phyloP scores from a whole-genome alignment of 768 basidiomycete species.

The Termitomyces sp. region DNA sequence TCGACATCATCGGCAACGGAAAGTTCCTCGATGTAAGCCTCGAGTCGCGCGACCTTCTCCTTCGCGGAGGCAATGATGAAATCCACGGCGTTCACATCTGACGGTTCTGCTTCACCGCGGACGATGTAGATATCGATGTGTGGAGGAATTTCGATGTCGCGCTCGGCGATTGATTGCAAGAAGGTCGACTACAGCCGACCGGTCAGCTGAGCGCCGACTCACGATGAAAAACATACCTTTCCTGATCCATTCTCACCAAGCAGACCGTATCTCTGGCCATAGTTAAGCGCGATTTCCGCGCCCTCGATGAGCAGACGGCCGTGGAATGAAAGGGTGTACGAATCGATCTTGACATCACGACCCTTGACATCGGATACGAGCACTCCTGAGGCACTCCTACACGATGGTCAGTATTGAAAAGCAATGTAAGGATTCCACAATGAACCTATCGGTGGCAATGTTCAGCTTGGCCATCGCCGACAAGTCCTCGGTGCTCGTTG shows the following conservation, averaged over 20 bases:
- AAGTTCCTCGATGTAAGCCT: constrained; percentile 90
- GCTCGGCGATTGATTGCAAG: constrained; percentile 90
- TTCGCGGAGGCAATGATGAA: constrained; percentile 92
- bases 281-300: constrained; percentile 61
- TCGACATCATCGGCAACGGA: constrained; percentile 87
- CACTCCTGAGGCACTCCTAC: constrained; percentile 86
- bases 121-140: constrained; percentile 99
- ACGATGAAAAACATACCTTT: constrained; percentile 56
- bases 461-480: constrained; percentile 83
- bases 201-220: not conserved
- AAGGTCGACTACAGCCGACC: constrained; percentile 73
- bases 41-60: constrained; percentile 89
- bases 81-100: constrained; percentile 93
- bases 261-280: constrained; percentile 91
- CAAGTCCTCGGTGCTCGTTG: constrained; percentile 76
- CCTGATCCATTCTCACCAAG: constrained; percentile 98
- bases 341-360: constrained; percentile 96
- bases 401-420: constrained; percentile 1
- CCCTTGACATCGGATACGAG: constrained; percentile 88
- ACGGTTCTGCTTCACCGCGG: constrained; percentile 91
- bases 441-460: constrained; percentile 84
- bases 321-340: constrained; percentile 95
- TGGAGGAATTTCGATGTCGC: constrained; percentile 89
- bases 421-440: not conserved
- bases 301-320: constrained; percentile 75